Evolutionary conservation across 2,329 filamentous ascomycete genomes (phyloP), one percentile per base, ranked within the genome.

Genomic region (Myriosclerotinia duriaeana): DNA sequence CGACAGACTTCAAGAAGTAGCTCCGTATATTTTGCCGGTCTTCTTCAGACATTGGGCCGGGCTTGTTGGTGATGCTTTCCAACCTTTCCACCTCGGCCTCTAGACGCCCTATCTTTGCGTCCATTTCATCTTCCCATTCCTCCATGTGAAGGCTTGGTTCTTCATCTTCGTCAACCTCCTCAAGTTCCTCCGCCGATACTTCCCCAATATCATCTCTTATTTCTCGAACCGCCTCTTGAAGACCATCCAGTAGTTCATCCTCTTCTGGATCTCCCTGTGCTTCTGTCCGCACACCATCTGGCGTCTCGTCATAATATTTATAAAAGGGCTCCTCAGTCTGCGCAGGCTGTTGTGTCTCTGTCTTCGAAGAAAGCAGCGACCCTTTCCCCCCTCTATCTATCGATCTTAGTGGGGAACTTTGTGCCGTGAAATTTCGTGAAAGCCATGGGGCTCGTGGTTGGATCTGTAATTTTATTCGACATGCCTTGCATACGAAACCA

Each of bases 401-500:
- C 44, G 61, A 52, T 55, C 53, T 64, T 22, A 60, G 46, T 30
- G 61, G 66, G 30, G 53, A n/a, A 42, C 48, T 64, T 50, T 68
- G 56, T 44, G 61, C 70, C 20, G 69, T 66, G 20, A 72, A 38
- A 66, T 67, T 72, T 67, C 74, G 71, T 48, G 67, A 66, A 44
- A 69, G 56, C 69, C 71, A 74, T 71, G 64, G 67, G 60, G 69
- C 52, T 60, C 60, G 69, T 62, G 66, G 66, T 36, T 67, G 53
- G 46, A 48, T 46, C 66, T 71, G 68, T 66, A 76, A 65, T 69
- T 74, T 75, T 34, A 70, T 70, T 56, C 72, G 66, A 65, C 76
- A 77, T 70, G 75, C 75, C 63, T 66, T 73, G 68, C 76, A 77
- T 17, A 77, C 70, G 61, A 71, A 77, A 5, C 73, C 73, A 69